Percentiles rank a stretch among this genome's conserved stretches.
phyloP scores from a whole-genome alignment of 2,329 filamentous ascomycete species.

The Pyrenochaeta sp. region DNA sequence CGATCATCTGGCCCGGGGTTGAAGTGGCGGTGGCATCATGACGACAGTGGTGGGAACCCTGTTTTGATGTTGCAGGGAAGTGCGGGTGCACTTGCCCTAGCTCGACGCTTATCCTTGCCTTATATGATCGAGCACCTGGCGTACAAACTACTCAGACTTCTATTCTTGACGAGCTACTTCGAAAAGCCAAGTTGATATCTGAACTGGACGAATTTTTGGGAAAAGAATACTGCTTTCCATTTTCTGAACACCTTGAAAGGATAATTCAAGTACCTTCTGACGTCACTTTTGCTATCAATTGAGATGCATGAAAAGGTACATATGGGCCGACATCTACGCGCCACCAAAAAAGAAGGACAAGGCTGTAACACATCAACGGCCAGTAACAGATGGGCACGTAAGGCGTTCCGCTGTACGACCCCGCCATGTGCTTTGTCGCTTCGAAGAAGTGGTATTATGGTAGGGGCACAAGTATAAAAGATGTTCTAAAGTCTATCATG shows the following conservation, averaged over 20 bases:
- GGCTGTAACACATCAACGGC: constrained; percentile 1
- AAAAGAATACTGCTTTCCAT: background rate
- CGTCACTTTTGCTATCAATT: background rate
- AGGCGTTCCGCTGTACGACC: constrained; percentile 11
- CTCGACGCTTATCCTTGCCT: constrained; percentile 12
- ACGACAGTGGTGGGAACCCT: constrained; percentile 31
- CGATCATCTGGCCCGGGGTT: constrained; percentile 19
- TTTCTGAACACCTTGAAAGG: background rate
- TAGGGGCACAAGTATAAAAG: background rate
- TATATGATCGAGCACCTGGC: background rate
- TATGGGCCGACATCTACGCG: background rate
- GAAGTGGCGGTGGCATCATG: constrained; percentile 23
- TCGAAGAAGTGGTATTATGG: background rate
- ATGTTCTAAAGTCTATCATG: too few relatives aligned
- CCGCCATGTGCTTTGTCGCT: constrained; percentile 3
- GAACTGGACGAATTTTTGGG: background rate
- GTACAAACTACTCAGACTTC: background rate
- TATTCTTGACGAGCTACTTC: background rate
- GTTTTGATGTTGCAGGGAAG: constrained; percentile 22
- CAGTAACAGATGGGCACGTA: constrained; percentile 9
- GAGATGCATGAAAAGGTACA: background rate
- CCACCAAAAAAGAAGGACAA: background rate
- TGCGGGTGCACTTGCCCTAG: constrained; percentile 20
- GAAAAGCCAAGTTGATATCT: background rate
- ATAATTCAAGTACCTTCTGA: background rate